Conservation (phyloP, 1,284 basidiomycete genomes). For the Meira miltonrushii region DNA sequence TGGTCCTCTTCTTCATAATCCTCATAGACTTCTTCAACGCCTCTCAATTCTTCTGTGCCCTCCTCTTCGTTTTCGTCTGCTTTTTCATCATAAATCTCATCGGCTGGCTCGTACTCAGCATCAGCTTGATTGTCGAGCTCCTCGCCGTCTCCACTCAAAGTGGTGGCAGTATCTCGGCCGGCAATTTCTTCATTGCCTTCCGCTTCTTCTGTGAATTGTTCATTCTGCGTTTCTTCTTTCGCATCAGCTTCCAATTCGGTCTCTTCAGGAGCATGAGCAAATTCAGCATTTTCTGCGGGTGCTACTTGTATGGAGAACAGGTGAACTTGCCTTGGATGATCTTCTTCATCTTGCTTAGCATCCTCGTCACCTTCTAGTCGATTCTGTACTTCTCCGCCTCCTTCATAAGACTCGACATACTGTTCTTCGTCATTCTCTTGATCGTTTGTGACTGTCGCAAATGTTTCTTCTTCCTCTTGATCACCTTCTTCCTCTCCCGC, state of each 20-base stretch:
- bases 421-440: not conserved
- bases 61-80: slow-evolving; percentile 9
- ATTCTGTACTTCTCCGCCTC: not conserved
- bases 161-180: slow-evolving; percentile 6
- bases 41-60: slow-evolving; percentile 2
- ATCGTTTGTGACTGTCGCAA: slow-evolving; percentile 8
- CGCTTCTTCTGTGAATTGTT: not conserved
- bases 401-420: not conserved
- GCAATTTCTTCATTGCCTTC: slow-evolving; percentile 27
- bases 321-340: slow-evolving; percentile 12
- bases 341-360: slow-evolving; percentile 11
- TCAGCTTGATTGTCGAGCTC: not conserved
- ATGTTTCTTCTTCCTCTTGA: slow-evolving; percentile 21
- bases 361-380: slow-evolving; percentile 6
- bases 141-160: not conserved
- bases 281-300: not conserved
- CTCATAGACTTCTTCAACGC: not conserved
- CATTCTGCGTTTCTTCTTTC: not conserved
- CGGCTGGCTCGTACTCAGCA: not conserved
- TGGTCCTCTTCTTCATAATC: slow-evolving; percentile 6
- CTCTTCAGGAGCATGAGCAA: no score
- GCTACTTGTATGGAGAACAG: not conserved
- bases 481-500: slow-evolving; percentile 9
- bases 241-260: not conserved
- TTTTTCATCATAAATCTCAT: not conserved